Evolutionary conservation across 2,329 filamentous ascomycete species (phyloP), one percentile per base, ranked within the genome.

Genomic region (Hypoxylon sp.): DNA sequence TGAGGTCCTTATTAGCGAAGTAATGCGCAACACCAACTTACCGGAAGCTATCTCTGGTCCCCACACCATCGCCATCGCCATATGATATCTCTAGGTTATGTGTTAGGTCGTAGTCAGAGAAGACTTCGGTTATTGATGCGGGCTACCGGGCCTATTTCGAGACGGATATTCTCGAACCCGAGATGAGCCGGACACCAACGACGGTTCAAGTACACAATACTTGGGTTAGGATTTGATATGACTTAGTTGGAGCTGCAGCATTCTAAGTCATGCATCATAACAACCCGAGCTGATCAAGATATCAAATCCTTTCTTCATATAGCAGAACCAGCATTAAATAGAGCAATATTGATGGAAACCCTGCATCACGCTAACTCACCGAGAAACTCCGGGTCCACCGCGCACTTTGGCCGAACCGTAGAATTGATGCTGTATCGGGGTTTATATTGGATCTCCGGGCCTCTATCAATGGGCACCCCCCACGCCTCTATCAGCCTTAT

Each of bases 401-500:
- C 60, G 62, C 47, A 60, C 52, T 39, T 61, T 53, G 55, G 59
- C 61, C 51, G 37, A 59, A 44, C 57, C 37, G 54, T 26, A 53
- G 55, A 26, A 60, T 66, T 44, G 57, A 55, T 60, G 57, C 57
- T 33, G 51, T 61, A 33, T 51, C 35, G 35, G 37, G 52, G 58
- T 51, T 46, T 54, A 52, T 47, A 55, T 61, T 64, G 33, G 52
- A 46, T 47, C 58, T 59, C 22, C 8, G 9, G 13, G 24, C 54
- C 10, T 48, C 48, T 61, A 55, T 11, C 19, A 29, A 33, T 46
- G 44, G 29, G 17, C 14, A 24, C 11, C 57, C 66, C 66, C 66
- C 59, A 57, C 63, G 54, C 17, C 33, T 19, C 39, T 50, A 48
- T 62, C 67, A 69, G 67, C 67, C 63, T 62, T 66, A 63, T 66